phyloP scores from a whole-genome alignment of 495 filamentous ascomycete genomes.

The Sporormia fimetaria region DNA sequence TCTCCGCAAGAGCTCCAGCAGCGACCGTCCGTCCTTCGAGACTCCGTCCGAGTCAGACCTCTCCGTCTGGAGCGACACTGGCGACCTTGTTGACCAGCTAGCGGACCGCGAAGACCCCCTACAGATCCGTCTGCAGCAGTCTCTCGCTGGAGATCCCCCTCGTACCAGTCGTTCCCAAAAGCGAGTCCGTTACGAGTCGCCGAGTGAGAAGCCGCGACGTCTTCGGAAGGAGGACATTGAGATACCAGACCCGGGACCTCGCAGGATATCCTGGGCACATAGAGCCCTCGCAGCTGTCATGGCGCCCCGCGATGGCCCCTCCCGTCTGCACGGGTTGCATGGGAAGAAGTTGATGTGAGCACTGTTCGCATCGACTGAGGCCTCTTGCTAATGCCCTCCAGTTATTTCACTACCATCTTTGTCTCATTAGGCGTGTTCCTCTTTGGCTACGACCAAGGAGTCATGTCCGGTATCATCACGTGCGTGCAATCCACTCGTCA shows the following conservation, averaged over 20 bases:
- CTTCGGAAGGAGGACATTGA: slow-evolving; percentile 67
- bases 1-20: slow-evolving; percentile 39
- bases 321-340: slow-evolving; percentile 75
- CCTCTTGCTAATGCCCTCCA: slow-evolving; percentile 29
- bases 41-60: slow-evolving; percentile 59
- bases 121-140: slow-evolving; percentile 49
- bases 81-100: slow-evolving; percentile 84
- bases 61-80: slow-evolving; percentile 82
- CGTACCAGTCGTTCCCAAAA: slow-evolving; percentile 33
- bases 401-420: slow-evolving; percentile 96
- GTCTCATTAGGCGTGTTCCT: slow-evolving; percentile 95
- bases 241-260: slow-evolving; percentile 58
- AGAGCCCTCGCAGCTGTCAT: slow-evolving; percentile 69
- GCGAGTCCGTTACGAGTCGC: slow-evolving; percentile 41
- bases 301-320: slow-evolving; percentile 56
- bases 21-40: slow-evolving; percentile 37
- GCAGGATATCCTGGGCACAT: slow-evolving; percentile 51
- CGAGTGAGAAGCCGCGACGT: slow-evolving; percentile 28
- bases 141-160: slow-evolving; percentile 46
- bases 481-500: slow-evolving; percentile 39
- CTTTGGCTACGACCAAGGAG: slow-evolving; percentile 97
- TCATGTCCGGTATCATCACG: slow-evolving; percentile 99
- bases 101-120: slow-evolving; percentile 70
- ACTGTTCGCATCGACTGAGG: slow-evolving; percentile 1
- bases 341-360: slow-evolving; percentile 88